Evolutionary conservation across 805 yeast species (phyloP).

Genomic region (Groenewaldozyma salmanticensis): DNA sequence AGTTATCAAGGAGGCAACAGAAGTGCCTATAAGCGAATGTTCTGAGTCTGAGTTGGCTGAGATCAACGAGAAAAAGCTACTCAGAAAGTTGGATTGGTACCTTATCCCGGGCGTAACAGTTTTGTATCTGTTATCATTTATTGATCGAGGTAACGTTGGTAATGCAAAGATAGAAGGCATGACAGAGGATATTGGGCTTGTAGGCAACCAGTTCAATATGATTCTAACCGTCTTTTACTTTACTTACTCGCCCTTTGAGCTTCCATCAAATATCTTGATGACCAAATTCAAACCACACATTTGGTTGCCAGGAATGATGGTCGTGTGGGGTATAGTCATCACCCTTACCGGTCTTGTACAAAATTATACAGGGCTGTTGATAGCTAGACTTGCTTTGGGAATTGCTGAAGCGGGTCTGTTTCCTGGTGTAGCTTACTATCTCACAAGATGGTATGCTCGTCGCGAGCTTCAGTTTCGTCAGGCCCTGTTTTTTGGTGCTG

Average conservation of each 20-base stretch:
- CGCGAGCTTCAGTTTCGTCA: constrained; percentile 32
- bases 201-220: constrained; percentile 25
- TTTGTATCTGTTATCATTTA: constrained; percentile 39
- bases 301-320: constrained; percentile 27
- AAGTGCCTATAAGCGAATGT: no score
- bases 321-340: constrained; percentile 28
- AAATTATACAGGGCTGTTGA: constrained; percentile 25
- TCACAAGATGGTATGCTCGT: constrained; percentile 27
- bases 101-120: constrained; percentile 38
- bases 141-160: constrained; percentile 46
- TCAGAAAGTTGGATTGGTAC: constrained; percentile 34
- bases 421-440: constrained; percentile 32
- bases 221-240: constrained; percentile 34
- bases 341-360: constrained; percentile 29
- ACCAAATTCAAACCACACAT: constrained; percentile 26
- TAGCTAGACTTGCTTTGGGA: constrained; percentile 32
- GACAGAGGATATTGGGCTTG: constrained; percentile 30
- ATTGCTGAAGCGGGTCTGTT: constrained; percentile 35
- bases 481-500: constrained; percentile 29
- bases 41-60: background rate
- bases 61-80: constrained; percentile 11
- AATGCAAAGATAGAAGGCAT: constrained; percentile 45
- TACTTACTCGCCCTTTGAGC: constrained; percentile 19
- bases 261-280: constrained; percentile 26
- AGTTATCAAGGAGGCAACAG: no score